These are phyloP conservation scores for Didymella keratinophila DNA, from an alignment of 2,329 filamentous ascomycete genomes.

Conservation along the genomic window DNA sequence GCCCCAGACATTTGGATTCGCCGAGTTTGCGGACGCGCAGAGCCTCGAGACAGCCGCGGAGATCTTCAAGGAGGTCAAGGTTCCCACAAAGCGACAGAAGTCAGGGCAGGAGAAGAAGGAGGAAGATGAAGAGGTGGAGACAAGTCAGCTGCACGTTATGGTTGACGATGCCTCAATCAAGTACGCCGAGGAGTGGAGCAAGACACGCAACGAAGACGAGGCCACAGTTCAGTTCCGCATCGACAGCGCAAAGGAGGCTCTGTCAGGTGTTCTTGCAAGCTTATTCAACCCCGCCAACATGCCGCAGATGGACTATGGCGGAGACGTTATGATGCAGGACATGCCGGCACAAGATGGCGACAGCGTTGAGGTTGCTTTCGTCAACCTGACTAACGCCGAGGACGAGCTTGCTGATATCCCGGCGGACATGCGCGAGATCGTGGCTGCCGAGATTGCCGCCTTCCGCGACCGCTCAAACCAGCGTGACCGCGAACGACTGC, in stretches of 20 bases:
- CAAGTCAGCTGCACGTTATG: slow-evolving; percentile 71
- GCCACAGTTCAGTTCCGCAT: slow-evolving; percentile 71
- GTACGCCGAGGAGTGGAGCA: slow-evolving; percentile 84
- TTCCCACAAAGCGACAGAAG: slow-evolving; percentile 79
- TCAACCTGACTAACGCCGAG: slow-evolving; percentile 75
- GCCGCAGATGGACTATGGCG: slow-evolving; percentile 63
- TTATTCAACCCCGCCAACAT: slow-evolving; percentile 70
- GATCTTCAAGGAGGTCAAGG: slow-evolving; percentile 79
- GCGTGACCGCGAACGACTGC: slow-evolving; percentile 85
- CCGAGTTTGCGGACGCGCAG: slow-evolving; percentile 91
- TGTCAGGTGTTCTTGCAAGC: slow-evolving; percentile 73
- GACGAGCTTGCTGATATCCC: slow-evolving; percentile 96
- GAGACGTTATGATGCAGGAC: slow-evolving; percentile 75
- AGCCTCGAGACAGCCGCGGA: slow-evolving; percentile 86
- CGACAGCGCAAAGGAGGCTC: slow-evolving; percentile 71
- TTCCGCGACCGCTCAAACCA: slow-evolving; percentile 92
- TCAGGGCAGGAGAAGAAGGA: slow-evolving; percentile 54
- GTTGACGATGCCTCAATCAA: slow-evolving; percentile 84
- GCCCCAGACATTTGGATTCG: slow-evolving; percentile 89
- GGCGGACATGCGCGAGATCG: slow-evolving; percentile 92
- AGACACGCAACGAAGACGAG: slow-evolving; percentile 69
- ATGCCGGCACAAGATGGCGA: slow-evolving; percentile 60
- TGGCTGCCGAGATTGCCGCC: slow-evolving; percentile 90
- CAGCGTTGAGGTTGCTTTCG: slow-evolving; percentile 85
- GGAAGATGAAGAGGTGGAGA: slow-evolving; percentile 63